Base-by-base conservation (phyloP, 352 stramenopile genomes). In the Pythium phragmiticola region DNA sequence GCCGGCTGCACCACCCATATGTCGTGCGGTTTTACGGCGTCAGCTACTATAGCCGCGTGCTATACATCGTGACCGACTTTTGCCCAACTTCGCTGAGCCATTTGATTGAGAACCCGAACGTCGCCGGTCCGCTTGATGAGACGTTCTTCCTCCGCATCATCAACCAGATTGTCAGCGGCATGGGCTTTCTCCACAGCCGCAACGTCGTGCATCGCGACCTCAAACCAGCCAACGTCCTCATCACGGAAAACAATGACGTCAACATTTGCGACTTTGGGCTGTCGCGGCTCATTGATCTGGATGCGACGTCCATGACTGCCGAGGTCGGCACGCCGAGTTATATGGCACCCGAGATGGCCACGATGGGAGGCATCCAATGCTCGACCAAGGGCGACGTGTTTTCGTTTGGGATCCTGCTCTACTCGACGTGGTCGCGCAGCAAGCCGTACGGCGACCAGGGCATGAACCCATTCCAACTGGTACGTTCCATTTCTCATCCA, bases 231-330 rank as follows among this genome's bases (percentile, higher is more conserved):
- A 99, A 99, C 69, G 88, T 98, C 49, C 80, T 98, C 26, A 95
- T 98, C 57, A 90, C 92, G 46, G 86, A 93, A 42, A 90, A 77
- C 37, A 88, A 96, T 50, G 82, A 97, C 50, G 75, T 98, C 28
- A 98, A 98, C 65, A 91, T 98, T 52, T 98, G 93, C 60, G 92
- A 98, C 72, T 98, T 98, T 76, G 94, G 94, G 2, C 84, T 98
- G 21, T 96, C 86, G 30, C 66, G 86, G 11, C 73, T 95, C 42
- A 93, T 95, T 45, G 86, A 95, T 53, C 82, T 84, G 1, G 86
- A 95, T 42, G 88, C 84, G 47, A 95, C 83, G 9, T 89, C 82
- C 6, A 95, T 95, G 86, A 95, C 86, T 3, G 86, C 86, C 33
- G 86, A 95, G 66, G 87, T 96, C 48, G 87, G 86, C 28, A 97